A percentile compares a stretch with the other conserved stretches of the same genome.
These are phyloP conservation scores for Dalbergia oliveri DNA, from an alignment of 306 rosid genomes.

Conservation along the genomic window DNA sequence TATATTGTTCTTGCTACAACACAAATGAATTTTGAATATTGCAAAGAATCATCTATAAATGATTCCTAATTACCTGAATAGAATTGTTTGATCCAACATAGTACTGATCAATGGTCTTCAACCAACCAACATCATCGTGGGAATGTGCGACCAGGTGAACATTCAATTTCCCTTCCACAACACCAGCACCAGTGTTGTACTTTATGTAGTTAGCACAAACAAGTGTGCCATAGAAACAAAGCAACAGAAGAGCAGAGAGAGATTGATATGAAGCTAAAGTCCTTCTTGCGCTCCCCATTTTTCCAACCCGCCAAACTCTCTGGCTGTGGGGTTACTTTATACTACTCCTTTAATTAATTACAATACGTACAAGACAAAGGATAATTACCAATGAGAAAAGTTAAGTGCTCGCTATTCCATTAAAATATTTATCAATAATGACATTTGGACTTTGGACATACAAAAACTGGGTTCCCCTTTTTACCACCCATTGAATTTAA, in stretches of 20 bases:
- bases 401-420: no score
- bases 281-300: constrained; percentile 46
- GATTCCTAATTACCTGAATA: constrained; percentile 64
- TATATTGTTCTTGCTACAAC: neutral
- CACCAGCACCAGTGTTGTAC: constrained; percentile 62
- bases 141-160: constrained; percentile 87
- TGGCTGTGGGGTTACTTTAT: neutral
- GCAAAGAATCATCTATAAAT: neutral
- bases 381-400: no score
- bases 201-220: constrained; percentile 57
- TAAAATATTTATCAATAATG: no score
- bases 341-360: neutral
- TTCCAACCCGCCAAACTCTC: constrained; percentile 6
- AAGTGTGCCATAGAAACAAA: constrained; percentile 45
- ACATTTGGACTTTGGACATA: no score
- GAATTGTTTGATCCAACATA: constrained; percentile 83
- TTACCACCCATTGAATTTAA: no score
- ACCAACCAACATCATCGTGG: constrained; percentile 96
- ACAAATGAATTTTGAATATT: neutral
- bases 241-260: constrained; percentile 43
- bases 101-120: constrained; percentile 88
- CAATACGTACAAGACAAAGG: no score
- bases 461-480: no score
- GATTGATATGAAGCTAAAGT: neutral
- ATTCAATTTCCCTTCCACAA: constrained; percentile 77